phyloP scores from a whole-genome alignment of 148 eudicot species.

The Chenopodium berlandieri region DNA sequence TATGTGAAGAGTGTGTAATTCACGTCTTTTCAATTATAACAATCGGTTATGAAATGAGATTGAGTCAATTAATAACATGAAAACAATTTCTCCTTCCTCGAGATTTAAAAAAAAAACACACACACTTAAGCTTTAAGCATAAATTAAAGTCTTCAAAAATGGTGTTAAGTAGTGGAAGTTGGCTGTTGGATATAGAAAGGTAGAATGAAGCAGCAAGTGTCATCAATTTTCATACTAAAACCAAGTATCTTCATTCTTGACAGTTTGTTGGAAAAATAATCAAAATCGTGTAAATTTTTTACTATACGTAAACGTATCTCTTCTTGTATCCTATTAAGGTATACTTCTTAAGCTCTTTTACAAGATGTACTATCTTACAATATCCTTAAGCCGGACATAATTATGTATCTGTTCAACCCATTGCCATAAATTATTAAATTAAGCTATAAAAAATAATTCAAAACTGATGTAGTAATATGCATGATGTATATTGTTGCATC shows the following conservation, averaged over 20 bases:
- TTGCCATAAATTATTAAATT: neutral
- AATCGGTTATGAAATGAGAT: no score
- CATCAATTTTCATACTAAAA: no score
- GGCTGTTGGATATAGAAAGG: no score
- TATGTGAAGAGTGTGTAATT: neutral
- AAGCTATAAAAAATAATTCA: neutral
- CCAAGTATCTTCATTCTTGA: neutral
- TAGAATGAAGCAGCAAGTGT: no score
- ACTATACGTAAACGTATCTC: neutral
- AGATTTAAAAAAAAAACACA: no score
- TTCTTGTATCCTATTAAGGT: neutral
- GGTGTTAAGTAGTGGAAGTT: no score
- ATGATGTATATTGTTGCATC: neutral
- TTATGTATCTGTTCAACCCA: neutral
- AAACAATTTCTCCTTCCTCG: no score
- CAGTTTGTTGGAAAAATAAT: neutral
- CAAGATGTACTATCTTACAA: neutral
- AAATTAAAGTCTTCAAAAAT: no score
- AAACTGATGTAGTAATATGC: neutral
- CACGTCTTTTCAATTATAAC: neutral
- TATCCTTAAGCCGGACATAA: neutral
- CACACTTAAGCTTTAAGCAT: no score
- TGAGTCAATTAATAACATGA: no score
- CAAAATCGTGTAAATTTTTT: neutral
- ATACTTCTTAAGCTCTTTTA: neutral